Percentiles rank a stretch among this genome's conserved stretches.
phyloP scores from a whole-genome alignment of 2,329 filamentous ascomycete species.

The Talaromyces pinophilus region DNA sequence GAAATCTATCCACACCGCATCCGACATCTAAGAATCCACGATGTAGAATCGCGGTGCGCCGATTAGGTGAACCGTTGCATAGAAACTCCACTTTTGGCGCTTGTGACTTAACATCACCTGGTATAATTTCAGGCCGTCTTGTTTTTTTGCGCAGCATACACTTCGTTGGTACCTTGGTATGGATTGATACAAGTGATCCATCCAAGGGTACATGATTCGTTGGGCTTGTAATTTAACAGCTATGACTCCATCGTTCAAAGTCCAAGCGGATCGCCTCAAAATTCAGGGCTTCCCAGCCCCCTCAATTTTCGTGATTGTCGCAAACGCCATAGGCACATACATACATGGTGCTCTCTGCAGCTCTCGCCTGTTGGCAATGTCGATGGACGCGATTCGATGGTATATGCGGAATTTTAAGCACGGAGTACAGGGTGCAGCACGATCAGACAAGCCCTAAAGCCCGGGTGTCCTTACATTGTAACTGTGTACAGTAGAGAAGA shows the following conservation, averaged over 20 bases:
- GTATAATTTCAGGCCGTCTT: slow-evolving; percentile 13
- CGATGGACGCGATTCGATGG: neutral
- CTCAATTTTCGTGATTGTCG: slow-evolving; percentile 6
- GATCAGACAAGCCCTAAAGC: neutral
- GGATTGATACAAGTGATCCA: neutral
- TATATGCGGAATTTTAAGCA: neutral
- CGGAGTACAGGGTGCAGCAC: neutral
- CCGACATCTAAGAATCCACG: neutral
- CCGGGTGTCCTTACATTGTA: neutral
- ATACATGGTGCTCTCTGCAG: neutral
- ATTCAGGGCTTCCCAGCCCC: slow-evolving; percentile 11
- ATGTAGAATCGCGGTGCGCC: neutral
- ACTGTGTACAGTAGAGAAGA: neutral
- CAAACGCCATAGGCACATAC: neutral
- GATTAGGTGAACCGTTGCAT: slow-evolving; percentile 7
- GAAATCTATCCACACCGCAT: neutral
- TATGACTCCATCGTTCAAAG: neutral
- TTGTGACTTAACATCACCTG: slow-evolving; percentile 7
- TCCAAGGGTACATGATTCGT: neutral
- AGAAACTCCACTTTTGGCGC: slow-evolving; percentile 5
- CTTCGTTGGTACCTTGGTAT: neutral
- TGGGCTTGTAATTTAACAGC: neutral
- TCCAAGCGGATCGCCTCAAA: slow-evolving; percentile 7
- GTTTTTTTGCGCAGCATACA: neutral
- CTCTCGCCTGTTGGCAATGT: neutral